These are phyloP conservation scores for Bretziella fagacearum DNA, from an alignment of 2,329 filamentous ascomycete genomes.

Conservation along the genomic window DNA sequence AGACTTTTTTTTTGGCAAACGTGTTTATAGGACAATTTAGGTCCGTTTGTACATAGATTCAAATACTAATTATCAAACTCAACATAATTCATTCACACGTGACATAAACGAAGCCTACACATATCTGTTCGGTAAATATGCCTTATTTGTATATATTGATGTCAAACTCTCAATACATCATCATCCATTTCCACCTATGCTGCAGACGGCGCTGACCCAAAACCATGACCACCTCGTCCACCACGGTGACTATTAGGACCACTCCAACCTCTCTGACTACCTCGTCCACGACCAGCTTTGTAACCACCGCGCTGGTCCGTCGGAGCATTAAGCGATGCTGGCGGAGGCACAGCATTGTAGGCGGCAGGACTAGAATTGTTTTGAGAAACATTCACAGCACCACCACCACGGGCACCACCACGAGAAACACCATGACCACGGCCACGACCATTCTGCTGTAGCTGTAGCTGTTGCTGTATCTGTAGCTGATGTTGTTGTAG, in stretches of 20 bases:
- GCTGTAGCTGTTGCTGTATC: constrained; percentile 19
- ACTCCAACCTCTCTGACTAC: constrained; percentile 24
- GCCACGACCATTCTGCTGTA: constrained; percentile 13
- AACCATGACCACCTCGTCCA: too few species aligned
- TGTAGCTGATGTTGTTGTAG: constrained; percentile 16
- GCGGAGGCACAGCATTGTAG: constrained; percentile 45
- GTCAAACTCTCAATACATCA: too few species aligned
- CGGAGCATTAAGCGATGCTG: constrained; percentile 34
- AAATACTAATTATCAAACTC: too few species aligned
- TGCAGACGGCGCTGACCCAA: too few species aligned
- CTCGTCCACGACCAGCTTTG: constrained; percentile 21
- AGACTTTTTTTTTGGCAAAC: too few species aligned
- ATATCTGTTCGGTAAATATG: too few species aligned
- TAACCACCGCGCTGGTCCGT: constrained; percentile 25
- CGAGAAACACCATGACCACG: constrained; percentile 20
- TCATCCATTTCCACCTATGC: too few species aligned
- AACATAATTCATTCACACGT: too few species aligned
- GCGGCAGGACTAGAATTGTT: constrained; percentile 12
- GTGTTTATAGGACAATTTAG: too few species aligned
- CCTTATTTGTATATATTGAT: too few species aligned
- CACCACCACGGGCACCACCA: constrained; percentile 5
- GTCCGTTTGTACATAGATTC: too few species aligned
- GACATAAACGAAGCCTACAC: too few species aligned
- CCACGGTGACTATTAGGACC: constrained; percentile 23
- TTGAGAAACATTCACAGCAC: neutral